These are phyloP conservation scores for Tremella yokohamensis DNA, from an alignment of 768 basidiomycete species.

Conservation along the genomic window DNA sequence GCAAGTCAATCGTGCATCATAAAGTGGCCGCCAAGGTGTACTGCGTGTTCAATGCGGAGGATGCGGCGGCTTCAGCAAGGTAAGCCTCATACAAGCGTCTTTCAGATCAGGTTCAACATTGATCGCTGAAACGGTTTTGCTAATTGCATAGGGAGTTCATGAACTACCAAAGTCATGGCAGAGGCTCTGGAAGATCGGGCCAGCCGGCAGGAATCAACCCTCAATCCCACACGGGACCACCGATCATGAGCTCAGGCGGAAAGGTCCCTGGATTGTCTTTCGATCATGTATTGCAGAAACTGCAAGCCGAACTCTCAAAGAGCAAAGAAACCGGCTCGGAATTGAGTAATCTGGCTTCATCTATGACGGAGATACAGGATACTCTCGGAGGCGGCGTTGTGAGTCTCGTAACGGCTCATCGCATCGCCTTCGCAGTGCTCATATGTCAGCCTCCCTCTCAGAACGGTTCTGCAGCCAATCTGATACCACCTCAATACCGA, in stretches of 20 bases:
- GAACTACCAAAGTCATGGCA: constrained; percentile 39
- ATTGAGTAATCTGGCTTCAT: constrained; percentile 67
- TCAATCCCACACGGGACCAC: constrained; percentile 18
- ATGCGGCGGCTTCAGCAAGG: constrained; percentile 56
- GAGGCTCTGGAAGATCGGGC: constrained; percentile 15
- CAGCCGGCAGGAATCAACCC: constrained; percentile 8
- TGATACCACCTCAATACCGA: constrained; percentile 48
- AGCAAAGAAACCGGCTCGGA: constrained; percentile 89
- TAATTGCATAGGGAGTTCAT: constrained; percentile 31
- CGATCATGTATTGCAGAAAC: constrained; percentile 80
- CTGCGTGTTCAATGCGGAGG: constrained; percentile 81
- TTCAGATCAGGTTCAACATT: background rate
- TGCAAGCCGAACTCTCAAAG: constrained; percentile 93
- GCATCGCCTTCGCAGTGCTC: background rate
- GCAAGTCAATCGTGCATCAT: constrained; percentile 95
- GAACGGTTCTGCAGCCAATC: constrained; percentile 44
- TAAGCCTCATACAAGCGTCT: constrained; percentile 12
- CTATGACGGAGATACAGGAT: constrained; percentile 88
- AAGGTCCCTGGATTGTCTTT: constrained; percentile 71
- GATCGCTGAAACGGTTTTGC: background rate
- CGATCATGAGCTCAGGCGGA: constrained; percentile 56
- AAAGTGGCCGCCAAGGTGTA: constrained; percentile 94
- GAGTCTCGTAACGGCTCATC: constrained; percentile 50
- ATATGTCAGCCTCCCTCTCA: constrained; percentile 43
- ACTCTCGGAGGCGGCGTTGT: constrained; percentile 80